Conservation (phyloP, 441 rosid genomes). For the Adansonia madagascariensis region DNA sequence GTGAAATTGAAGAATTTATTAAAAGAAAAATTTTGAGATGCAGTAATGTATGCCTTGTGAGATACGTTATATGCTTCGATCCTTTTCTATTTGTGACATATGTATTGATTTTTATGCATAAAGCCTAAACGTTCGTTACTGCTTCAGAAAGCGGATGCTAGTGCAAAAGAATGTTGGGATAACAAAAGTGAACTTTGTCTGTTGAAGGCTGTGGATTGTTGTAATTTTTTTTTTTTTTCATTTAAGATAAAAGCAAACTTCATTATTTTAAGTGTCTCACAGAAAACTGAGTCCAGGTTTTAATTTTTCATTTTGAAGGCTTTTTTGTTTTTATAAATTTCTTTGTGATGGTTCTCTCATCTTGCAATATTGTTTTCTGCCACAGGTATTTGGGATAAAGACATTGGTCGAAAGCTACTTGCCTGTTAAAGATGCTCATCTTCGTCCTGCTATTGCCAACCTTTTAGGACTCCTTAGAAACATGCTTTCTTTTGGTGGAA, state of each 20-base stretch:
- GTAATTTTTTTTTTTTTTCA: constrained; percentile 11
- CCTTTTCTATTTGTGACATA: constrained; percentile 20
- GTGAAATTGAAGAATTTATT: constrained; percentile 80
- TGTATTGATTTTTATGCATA: constrained; percentile 14
- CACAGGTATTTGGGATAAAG: constrained; percentile 93
- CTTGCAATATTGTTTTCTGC: constrained; percentile 16
- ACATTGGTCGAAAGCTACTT: constrained; percentile 92
- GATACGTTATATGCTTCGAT: constrained; percentile 35
- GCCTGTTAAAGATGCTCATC: constrained; percentile 94
- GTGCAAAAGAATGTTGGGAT: constrained; percentile 65
- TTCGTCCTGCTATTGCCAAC: constrained; percentile 78
- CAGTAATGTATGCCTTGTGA: constrained; percentile 57
- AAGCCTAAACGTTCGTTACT: constrained; percentile 25
- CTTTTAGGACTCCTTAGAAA: constrained; percentile 72
- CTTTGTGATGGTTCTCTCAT: constrained; percentile 23
- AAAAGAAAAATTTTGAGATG: constrained; percentile 70
- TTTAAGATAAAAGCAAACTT: background rate
- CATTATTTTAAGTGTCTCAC: background rate
- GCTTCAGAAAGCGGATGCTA: constrained; percentile 69
- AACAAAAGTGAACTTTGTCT: constrained; percentile 83
- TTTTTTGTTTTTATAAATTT: background rate
- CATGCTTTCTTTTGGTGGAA: constrained; percentile 77
- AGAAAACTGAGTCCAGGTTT: background rate
- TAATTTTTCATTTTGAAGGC: constrained; percentile 12
- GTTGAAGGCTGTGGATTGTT: constrained; percentile 65